Evolutionary conservation across 495 filamentous ascomycete genomes (phyloP).

Genomic region (Letharia columbiana): DNA sequence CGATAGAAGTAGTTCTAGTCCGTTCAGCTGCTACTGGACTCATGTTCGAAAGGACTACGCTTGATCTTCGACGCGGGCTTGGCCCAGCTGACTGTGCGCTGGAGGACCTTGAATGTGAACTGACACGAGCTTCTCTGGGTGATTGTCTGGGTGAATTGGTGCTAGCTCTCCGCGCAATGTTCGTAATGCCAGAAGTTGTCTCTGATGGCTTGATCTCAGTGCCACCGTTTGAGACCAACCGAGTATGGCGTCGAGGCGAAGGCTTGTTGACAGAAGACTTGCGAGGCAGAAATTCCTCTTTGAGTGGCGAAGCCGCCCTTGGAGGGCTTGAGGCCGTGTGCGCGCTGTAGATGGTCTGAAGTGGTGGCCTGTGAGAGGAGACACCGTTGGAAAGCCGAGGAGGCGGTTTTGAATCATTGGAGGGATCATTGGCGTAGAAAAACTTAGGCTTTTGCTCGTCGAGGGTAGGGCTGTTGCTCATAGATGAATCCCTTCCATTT

Average conservation of each 20-base stretch:
- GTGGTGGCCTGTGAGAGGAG: conserved; percentile 29
- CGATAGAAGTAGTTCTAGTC: conserved; percentile 6
- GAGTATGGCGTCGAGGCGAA: conserved; percentile 23
- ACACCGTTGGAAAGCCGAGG: conserved; percentile 18
- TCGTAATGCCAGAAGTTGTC: background rate
- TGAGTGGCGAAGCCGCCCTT: conserved; percentile 36
- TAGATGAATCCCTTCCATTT: conserved; percentile 9
- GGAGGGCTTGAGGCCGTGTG: conserved; percentile 26
- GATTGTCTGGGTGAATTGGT: conserved; percentile 15
- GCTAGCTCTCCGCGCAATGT: conserved; percentile 23
- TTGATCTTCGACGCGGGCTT: conserved; percentile 16
- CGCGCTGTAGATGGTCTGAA: conserved; percentile 35
- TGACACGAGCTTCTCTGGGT: conserved; percentile 6
- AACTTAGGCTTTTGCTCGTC: conserved; percentile 26
- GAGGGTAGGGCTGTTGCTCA: conserved; percentile 11
- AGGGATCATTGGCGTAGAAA: conserved; percentile 43
- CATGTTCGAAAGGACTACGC: conserved; percentile 11
- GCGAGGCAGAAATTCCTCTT: conserved; percentile 31
- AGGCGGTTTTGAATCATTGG: conserved; percentile 30
- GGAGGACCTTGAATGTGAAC: conserved; percentile 10
- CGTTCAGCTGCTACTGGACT: background rate
- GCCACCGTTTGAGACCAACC: conserved; percentile 20
- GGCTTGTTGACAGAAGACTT: conserved; percentile 28
- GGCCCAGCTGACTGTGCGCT: conserved; percentile 13
- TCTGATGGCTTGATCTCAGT: conserved; percentile 9